These are phyloP conservation scores for Paraphaeosphaeria minitans DNA, from an alignment of 2,329 filamentous ascomycete species.

Conservation along the genomic window DNA sequence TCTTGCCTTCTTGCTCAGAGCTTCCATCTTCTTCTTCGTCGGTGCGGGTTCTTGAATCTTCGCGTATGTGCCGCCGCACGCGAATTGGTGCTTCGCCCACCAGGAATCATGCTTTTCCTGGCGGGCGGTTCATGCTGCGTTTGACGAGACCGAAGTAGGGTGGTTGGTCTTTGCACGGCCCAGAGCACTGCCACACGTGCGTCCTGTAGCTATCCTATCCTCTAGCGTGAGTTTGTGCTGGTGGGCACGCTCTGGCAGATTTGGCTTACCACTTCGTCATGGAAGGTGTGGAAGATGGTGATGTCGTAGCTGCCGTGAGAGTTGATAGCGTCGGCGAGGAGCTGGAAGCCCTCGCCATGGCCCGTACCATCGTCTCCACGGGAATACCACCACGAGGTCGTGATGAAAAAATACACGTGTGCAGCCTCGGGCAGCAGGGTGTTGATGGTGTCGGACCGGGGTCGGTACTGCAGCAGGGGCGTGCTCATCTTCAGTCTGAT, in stretches of 20 bases:
- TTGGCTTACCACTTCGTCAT: conserved; percentile 47
- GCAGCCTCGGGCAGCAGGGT: conserved; percentile 53
- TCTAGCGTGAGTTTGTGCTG: not conserved
- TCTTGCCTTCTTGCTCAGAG: conserved; percentile 47
- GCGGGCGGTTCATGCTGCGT: conserved; percentile 53
- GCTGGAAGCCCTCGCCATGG: conserved; percentile 50
- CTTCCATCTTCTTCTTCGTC: conserved; percentile 49
- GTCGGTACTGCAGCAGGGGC: conserved; percentile 51
- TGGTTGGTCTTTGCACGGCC: conserved; percentile 44
- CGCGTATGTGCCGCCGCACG: conserved; percentile 50
- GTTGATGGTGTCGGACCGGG: conserved; percentile 50
- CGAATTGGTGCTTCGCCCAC: conserved; percentile 47
- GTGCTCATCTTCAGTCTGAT: conserved; percentile 53
- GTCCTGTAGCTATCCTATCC: conserved; percentile 48
- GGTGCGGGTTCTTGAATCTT: conserved; percentile 51
- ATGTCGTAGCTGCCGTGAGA: conserved; percentile 49
- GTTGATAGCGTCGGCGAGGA: conserved; percentile 53
- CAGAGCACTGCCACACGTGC: conserved; percentile 53
- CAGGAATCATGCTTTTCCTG: conserved; percentile 51
- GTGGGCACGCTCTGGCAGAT: too few species aligned
- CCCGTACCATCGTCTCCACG: conserved; percentile 51
- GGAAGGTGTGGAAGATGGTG: conserved; percentile 52
- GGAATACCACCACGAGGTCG: conserved; percentile 50
- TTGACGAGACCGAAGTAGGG: conserved; percentile 54
- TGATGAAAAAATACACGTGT: conserved; percentile 55